Conservation (phyloP, 1,284 basidiomycete species). For the Trichosporon ovoides region DNA sequence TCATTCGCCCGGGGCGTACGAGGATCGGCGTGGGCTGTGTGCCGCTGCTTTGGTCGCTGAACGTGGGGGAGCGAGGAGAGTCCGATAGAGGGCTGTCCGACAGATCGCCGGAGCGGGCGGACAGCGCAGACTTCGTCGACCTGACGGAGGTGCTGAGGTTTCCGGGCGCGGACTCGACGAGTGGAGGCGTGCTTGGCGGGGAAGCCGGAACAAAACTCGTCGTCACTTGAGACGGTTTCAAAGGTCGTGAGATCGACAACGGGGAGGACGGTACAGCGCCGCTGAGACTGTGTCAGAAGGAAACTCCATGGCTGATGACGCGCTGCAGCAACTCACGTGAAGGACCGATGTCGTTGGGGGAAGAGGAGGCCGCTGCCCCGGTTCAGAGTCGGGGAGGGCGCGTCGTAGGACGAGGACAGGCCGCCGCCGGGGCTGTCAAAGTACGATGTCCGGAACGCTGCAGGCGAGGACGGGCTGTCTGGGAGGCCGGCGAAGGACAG, state of each 20-base stretch:
- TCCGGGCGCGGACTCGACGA: not conserved
- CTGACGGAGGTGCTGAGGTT: not conserved
- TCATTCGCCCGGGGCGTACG: slow-evolving; percentile 1
- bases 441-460: not conserved
- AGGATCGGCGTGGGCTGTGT: not conserved
- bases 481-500: slow-evolving; percentile 1
- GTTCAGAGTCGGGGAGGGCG: not conserved
- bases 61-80: not conserved
- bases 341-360: not conserved
- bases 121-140: not conserved
- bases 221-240: not conserved
- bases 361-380: not conserved
- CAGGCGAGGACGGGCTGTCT: slow-evolving; percentile 1
- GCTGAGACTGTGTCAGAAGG: not conserved
- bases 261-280: not conserved
- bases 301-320: no score
- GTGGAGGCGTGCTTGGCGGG: not conserved
- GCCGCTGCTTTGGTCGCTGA: not conserved
- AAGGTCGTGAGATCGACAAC: not conserved
- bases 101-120: not conserved
- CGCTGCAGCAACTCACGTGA: slow-evolving; percentile 6
- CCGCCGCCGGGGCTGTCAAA: slow-evolving; percentile 2
- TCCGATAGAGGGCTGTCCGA: slow-evolving; percentile 3
- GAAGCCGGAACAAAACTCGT: not conserved
- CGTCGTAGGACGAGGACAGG: not conserved